Conservation (phyloP, 345 rosid genomes). For the Eucalyptus shirleyi region DNA sequence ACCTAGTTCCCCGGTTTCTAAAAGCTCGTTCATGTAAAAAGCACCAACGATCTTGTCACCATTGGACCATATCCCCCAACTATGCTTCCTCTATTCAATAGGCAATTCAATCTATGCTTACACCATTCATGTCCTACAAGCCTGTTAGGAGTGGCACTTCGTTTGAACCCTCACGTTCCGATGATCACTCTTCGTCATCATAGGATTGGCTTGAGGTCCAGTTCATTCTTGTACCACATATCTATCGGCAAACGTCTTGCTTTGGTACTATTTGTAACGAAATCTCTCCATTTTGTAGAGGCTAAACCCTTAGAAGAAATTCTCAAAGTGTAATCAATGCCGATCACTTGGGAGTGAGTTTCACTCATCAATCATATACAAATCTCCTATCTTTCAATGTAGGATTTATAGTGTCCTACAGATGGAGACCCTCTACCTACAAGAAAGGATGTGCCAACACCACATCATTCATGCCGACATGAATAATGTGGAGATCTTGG, state of each 20-base stretch:
- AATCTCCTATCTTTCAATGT: neutral
- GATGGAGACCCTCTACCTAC: neutral
- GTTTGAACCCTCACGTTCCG: neutral
- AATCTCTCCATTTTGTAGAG: neutral
- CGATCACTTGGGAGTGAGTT: neutral
- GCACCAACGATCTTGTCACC: neutral
- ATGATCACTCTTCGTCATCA: fast-evolving
- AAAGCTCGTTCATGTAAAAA: neutral
- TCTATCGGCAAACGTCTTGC: neutral
- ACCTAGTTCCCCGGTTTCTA: no score
- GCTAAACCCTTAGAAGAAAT: neutral
- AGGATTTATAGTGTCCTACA: neutral
- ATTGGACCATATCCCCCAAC: neutral
- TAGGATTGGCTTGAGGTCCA: neutral
- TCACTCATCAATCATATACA: neutral
- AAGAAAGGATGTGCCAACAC: neutral
- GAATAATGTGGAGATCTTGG: neutral
- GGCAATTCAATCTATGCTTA: neutral
- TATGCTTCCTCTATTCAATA: neutral
- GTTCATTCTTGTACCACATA: neutral
- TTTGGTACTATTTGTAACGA: neutral
- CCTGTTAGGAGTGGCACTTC: neutral
- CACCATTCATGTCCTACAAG: neutral
- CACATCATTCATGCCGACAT: neutral
- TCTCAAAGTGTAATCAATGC: neutral